Evolutionary conservation across 148 eudicot species (phyloP).

Genomic region (Vaccinium corymbosum): DNA sequence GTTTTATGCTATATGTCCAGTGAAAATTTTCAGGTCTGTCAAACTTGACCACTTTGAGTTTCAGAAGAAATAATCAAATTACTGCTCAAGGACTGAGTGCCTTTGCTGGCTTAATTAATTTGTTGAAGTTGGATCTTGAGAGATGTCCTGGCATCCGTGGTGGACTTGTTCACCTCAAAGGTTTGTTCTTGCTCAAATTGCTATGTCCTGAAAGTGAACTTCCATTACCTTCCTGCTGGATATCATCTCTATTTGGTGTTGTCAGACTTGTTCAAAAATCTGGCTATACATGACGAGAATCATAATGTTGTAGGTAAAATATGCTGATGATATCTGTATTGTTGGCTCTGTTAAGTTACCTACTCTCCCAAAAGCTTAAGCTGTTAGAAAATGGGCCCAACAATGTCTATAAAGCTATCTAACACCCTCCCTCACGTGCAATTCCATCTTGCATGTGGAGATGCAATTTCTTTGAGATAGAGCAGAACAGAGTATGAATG

Average conservation of each 20-base stretch:
- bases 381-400: no score
- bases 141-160: constrained; percentile 76
- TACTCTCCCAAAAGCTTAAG: no score
- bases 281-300: not conserved
- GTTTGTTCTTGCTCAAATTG: constrained; percentile 27
- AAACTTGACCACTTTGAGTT: constrained; percentile 58
- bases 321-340: not conserved
- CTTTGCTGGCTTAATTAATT: constrained; percentile 51
- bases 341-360: not conserved
- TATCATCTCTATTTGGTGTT: not conserved
- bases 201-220: not conserved
- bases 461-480: no score
- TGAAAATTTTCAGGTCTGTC: constrained; percentile 45
- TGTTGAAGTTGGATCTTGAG: constrained; percentile 74
- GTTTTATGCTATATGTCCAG: not conserved
- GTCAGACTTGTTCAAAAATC: not conserved
- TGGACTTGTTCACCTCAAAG: constrained; percentile 75
- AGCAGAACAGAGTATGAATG: no score
- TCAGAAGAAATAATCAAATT: constrained; percentile 52
- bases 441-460: no score
- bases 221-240: not conserved
- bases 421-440: no score
- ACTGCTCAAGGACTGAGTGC: constrained; percentile 68
- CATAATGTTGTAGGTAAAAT: not conserved
- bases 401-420: no score